Base-by-base conservation (phyloP, 1,284 basidiomycete species). In the Cryptococcus amylolentus region DNA sequence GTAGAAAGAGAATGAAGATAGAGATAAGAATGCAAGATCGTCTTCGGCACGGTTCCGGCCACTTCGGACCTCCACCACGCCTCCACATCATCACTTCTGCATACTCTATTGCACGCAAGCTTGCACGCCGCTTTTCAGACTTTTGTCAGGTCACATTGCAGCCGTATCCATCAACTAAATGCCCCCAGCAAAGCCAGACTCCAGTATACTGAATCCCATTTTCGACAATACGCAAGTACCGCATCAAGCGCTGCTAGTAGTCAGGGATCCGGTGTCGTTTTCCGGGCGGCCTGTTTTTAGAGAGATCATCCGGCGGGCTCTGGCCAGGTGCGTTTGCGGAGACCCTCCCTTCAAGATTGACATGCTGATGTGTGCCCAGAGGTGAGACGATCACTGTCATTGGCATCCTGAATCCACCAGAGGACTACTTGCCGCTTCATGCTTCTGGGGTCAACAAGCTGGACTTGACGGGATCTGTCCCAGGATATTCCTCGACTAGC, bases 241-340 rank as follows among this genome's bases (percentile, higher is more conserved):
- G 6, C 69, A 73, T 57, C 73, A 75, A 50, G 64, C 67, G n/a
- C 64, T 72, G 27, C 58, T 73, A 13, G 49, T 76, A 27, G 63
- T 77, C 35, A 56, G 58, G 40, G 66, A 69, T 38, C 42, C 54
- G 12, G 46, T 56, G 23, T 60, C 63, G 4, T 69, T 68, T 46
- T 63, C 62, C 5, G 69, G 64, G 10, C 49, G 65, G 18, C 66
- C 66, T 8, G 12, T 69, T 3, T 66, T 68, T 45, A 55, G 52
- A 40, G 65, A 71, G 42, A 58, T 65, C 27, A 35, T 68, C 9
- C 39, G 56, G 20, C 48, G 67, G 27, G 60, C 58, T 41, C 27
- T 66, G 10, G 37, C 43, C 12, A 52, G 61, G 69, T 69, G 16
- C 49, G 65, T 57, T 20, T 16, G 14, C 2, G n/a, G 18, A 46